These are phyloP conservation scores for Populus hybrid DNA, from an alignment of 441 rosid genomes.

Conservation along the genomic window DNA sequence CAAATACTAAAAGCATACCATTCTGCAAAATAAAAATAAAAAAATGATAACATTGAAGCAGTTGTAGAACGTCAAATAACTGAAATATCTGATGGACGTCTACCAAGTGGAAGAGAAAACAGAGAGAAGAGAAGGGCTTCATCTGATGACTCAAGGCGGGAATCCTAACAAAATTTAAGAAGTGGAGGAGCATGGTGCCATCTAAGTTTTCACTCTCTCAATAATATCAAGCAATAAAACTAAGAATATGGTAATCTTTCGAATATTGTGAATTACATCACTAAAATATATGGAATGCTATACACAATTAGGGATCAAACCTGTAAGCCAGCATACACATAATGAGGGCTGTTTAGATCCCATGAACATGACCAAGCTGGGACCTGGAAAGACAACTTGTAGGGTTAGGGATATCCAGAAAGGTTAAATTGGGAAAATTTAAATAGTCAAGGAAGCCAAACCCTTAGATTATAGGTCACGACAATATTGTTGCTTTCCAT, in stretches of 20 bases:
- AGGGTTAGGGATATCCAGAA: not conserved
- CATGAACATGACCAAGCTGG: slow-evolving; percentile 15
- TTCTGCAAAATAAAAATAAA: not conserved
- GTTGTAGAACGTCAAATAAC: not conserved
- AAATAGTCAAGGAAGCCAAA: not conserved
- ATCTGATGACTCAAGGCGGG: not conserved
- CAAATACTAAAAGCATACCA: slow-evolving; percentile 8
- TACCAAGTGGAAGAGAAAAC: not conserved
- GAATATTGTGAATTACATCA: not conserved
- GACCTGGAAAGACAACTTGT: not conserved
- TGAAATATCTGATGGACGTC: not conserved
- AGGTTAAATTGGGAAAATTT: not conserved
- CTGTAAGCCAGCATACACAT: slow-evolving; percentile 10
- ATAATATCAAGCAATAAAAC: not conserved
- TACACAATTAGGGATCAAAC: not conserved
- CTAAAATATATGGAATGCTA: not conserved
- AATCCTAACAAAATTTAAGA: not conserved
- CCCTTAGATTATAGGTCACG: slow-evolving; percentile 1
- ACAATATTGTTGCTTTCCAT: slow-evolving; percentile 9
- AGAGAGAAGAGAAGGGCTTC: not conserved
- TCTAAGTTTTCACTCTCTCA: not conserved
- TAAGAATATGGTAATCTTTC: not conserved
- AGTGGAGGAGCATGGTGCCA: not conserved
- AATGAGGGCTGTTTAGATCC: slow-evolving; percentile 9
- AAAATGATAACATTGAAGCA: not conserved